Base-by-base conservation (phyloP, 1,284 basidiomycete genomes). In the Phylloporus sp. region DNA sequence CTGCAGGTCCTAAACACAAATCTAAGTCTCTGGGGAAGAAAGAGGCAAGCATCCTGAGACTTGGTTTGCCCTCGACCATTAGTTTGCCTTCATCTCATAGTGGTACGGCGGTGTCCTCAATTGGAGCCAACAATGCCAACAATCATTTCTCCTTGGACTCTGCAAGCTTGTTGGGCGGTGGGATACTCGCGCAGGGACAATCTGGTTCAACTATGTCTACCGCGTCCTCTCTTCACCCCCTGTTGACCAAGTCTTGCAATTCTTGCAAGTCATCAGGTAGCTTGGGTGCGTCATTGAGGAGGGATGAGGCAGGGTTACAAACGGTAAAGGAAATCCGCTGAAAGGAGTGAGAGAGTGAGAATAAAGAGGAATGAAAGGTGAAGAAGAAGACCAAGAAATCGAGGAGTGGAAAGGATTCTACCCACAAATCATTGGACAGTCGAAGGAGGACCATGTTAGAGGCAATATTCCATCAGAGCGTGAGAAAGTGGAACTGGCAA, bases 231-330 rank as follows among this genome's bases (percentile, higher is more conserved):
- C 77, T 91, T 35, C 82, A 89, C 0, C 90, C 90, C 2, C 71
- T 85, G 56, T 91, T 89, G 0, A 82, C 84, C 0, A 82, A 84
- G 1, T 91, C 89, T 1, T 83, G 82, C 20, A 75, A 77, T 35
- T 89, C 86, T 7, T 78, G 86, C 23, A 67, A 73, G 11, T 87
- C 85, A 5, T 85, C 85, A 1, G 83, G 83, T n/a, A 85, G 84
- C 68, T 84, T 85, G 23, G 82, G 77, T 41, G 82, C 76, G 15
- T 83, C 82, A 52, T 85, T 92, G 10, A 80, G 82, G 59, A 92
- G 91, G 91, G 89, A 91, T 70, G 92, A 92, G 73, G 85, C 84
- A 3, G 85, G 86, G 1, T 70, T 91, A 57, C 82, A 86, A 73
- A 87, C 84, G 2, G 85, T 85, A 7, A 85, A 84, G 69, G 88